These are phyloP conservation scores for Boletus reticuloceps DNA, from an alignment of 768 basidiomycete species.

Conservation along the genomic window DNA sequence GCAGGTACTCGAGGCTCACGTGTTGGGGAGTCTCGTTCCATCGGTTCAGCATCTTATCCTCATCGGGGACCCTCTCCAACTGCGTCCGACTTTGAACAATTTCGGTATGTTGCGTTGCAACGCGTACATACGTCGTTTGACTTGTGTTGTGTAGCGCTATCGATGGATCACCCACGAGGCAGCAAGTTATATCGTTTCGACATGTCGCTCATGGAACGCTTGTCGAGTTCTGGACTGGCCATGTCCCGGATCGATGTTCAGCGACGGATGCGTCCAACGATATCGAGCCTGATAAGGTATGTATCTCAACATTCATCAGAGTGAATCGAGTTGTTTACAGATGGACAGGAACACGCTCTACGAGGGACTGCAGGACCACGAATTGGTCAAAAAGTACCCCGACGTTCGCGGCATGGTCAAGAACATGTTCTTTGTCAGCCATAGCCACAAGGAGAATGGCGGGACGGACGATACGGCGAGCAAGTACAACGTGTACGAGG, in stretches of 20 bases:
- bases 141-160: constrained; percentile 46
- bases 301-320: not conserved
- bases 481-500: constrained; percentile 70
- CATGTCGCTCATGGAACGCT: constrained; percentile 73
- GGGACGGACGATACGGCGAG: constrained; percentile 60
- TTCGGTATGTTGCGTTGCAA: constrained; percentile 42
- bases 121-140: not conserved
- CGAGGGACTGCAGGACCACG: constrained; percentile 56
- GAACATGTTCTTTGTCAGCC: constrained; percentile 68
- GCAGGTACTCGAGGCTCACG: constrained; percentile 77
- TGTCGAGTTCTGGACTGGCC: constrained; percentile 50
- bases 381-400: constrained; percentile 48
- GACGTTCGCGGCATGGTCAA: constrained; percentile 59
- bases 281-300: constrained; percentile 48
- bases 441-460: constrained; percentile 58
- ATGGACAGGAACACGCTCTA: constrained; percentile 54
- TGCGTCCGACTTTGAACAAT: constrained; percentile 65
- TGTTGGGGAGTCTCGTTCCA: constrained; percentile 60
- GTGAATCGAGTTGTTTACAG: not conserved
- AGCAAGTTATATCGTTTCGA: constrained; percentile 60
- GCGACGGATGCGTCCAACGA: constrained; percentile 70
- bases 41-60: constrained; percentile 72
- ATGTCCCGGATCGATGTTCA: constrained; percentile 76
- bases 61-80: constrained; percentile 79
- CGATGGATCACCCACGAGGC: constrained; percentile 64